Base-by-base conservation (phyloP, 2,329 filamentous ascomycete genomes). In the Arthrinium puccinioides region DNA sequence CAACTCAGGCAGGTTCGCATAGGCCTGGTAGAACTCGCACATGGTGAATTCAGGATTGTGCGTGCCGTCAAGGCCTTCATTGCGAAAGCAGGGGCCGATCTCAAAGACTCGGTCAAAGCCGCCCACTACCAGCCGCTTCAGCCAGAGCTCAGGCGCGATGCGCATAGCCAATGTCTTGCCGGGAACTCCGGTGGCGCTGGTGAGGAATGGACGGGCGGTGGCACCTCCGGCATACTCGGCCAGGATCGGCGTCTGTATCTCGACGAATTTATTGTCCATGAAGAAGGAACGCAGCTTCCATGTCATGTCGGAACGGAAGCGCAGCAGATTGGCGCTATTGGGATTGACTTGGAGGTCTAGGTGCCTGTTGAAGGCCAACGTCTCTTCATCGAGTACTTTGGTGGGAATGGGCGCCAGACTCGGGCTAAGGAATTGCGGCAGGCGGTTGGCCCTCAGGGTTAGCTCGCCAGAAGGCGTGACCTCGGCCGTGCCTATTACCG, bases 21-120 rank as follows among this genome's bases (percentile, higher is more conserved):
- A 94, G 3, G 89, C 82, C 43, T 84, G 82, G 62, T 98, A 98
- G 63, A 95, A 97, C 63, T 98, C 92, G 67, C 90, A 97, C 42
- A 87, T 97, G 30, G 86, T 92, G 63, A 97, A 98, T 56, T 98
- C 92, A 0, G 92, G 90, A 55, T 98, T 98, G 58, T 98, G 92
- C 0, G 87, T 95, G 21, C 75, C 76, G 58, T 96, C 89, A 24
- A 95, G 65, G 59, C 87, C 87, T 65, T 98, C 92, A 56, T 98
- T 98, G 29, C 92, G 79, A 61, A 98, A 98, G 10, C 81, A 80
- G 4, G 87, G 83, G 1, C 92, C 92, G 46, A 98, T 89, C 62
- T 98, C 92, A 54, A 94, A 98, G 19, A 98, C 79, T 44, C 73
- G 80, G 50, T 94, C 84, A 43, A 97, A 79, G 3, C 89, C 90